A percentile compares a stretch with the other conserved stretches of the same genome.
Conservation (phyloP, 1,284 basidiomycete genomes). For the Irpex sp. region DNA sequence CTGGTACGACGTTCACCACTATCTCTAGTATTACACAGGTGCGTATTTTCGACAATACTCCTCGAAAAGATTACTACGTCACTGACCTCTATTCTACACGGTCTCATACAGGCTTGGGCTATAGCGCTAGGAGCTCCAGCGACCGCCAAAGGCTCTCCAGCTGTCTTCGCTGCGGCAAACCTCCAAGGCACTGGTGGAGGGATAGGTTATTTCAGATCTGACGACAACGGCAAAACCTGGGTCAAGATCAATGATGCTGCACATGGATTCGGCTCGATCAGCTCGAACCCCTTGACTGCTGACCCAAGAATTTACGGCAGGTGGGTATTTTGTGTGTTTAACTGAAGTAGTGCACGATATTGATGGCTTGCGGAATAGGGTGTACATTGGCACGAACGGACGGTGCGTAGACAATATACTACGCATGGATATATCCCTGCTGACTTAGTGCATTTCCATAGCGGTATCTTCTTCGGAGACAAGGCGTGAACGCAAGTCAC, state of each 20-base stretch:
- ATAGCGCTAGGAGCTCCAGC: constrained; percentile 56
- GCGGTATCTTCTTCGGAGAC: constrained; percentile 59
- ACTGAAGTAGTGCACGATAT: background rate
- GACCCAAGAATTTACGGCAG: constrained; percentile 54
- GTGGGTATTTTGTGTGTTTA: constrained; percentile 26
- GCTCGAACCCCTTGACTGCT: constrained; percentile 45
- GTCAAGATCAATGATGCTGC: constrained; percentile 57
- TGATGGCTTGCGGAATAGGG: constrained; percentile 29
- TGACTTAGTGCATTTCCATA: background rate
- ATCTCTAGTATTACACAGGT: constrained; percentile 47
- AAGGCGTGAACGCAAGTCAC: constrained; percentile 4
- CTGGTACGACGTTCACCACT: constrained; percentile 46
- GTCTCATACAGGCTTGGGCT: constrained; percentile 42
- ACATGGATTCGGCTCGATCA: constrained; percentile 57
- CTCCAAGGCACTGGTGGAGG: constrained; percentile 32
- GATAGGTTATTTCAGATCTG: constrained; percentile 54
- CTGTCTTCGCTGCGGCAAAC: constrained; percentile 53
- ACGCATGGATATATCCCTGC: background rate
- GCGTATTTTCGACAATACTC: constrained; percentile 16
- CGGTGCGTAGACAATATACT: constrained; percentile 24
- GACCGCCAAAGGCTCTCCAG: constrained; percentile 47
- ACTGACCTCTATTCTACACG: too few species aligned
- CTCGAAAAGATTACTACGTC: too few species aligned
- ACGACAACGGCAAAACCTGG: constrained; percentile 57
- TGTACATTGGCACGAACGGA: constrained; percentile 64